These are phyloP conservation scores for Ramichloridium luteum DNA, from an alignment of 2,329 filamentous ascomycete genomes.

Conservation along the genomic window DNA sequence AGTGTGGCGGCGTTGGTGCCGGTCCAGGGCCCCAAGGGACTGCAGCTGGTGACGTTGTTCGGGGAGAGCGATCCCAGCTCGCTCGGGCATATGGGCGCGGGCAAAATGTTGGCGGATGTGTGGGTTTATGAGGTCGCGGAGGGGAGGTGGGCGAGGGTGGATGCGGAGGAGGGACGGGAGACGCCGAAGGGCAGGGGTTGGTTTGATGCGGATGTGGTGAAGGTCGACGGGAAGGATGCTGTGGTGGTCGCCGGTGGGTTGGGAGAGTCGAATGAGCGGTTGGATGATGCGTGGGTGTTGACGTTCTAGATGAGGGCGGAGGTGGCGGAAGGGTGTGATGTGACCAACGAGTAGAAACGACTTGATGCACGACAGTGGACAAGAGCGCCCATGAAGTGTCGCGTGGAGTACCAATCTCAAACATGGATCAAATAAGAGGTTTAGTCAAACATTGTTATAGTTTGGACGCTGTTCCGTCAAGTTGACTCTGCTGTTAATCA, in stretches of 20 bases:
- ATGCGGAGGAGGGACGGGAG: constrained; percentile 12
- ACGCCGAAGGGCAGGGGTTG: constrained; percentile 37
- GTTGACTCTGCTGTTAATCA: too few relatives aligned
- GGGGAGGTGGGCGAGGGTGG: constrained; percentile 26
- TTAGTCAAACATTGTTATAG: too few relatives aligned
- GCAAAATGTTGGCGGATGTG: constrained; percentile 43
- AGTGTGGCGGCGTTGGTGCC: constrained; percentile 40
- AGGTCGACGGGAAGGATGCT: constrained; percentile 21
- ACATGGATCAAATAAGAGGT: too few relatives aligned
- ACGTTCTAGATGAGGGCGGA: constrained; percentile 6
- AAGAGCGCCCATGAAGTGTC: too few relatives aligned
- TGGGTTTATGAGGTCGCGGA: constrained; percentile 35
- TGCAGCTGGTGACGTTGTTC: constrained; percentile 39
- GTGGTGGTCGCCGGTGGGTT: constrained; percentile 41
- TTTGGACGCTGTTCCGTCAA: too few relatives aligned
- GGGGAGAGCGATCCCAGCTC: constrained; percentile 43
- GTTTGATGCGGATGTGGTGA: constrained; percentile 40
- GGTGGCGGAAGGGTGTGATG: constrained; percentile 1
- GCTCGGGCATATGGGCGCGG: constrained; percentile 42
- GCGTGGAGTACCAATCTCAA: too few relatives aligned
- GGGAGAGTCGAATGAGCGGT: constrained; percentile 39
- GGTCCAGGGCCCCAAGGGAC: constrained; percentile 25
- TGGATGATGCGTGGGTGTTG: constrained; percentile 40
- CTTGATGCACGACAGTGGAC: too few relatives aligned
- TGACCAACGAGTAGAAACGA: too few relatives aligned